Evolutionary conservation across 768 basidiomycete genomes (phyloP).

Genomic region (Infundibulicybe gibba): DNA sequence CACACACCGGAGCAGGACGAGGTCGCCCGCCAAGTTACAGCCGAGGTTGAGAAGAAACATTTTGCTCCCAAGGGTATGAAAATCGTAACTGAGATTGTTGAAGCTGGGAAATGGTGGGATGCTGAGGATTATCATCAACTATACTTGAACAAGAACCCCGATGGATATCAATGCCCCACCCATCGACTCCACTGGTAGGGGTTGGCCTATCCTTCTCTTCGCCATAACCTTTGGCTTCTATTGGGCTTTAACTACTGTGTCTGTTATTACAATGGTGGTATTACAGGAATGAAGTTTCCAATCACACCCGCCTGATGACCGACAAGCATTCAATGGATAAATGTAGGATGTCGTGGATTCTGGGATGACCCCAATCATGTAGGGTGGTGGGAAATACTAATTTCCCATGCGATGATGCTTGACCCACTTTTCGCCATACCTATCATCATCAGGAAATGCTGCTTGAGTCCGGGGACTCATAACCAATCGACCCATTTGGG

Average conservation of each 20-base stretch:
- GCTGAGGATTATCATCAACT: constrained; percentile 85
- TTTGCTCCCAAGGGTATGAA: constrained; percentile 68
- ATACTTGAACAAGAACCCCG: constrained; percentile 80
- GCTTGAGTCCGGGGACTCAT: constrained; percentile 36
- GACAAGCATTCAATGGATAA: too few species aligned
- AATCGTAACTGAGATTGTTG: constrained; percentile 75
- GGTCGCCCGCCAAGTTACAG: constrained; percentile 73
- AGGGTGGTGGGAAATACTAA: too few species aligned
- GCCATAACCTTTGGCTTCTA: too few species aligned
- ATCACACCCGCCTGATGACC: too few species aligned
- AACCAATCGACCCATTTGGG: constrained; percentile 31
- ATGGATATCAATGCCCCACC: constrained; percentile 89
- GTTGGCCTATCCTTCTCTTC: too few species aligned
- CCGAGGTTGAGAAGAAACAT: constrained; percentile 80
- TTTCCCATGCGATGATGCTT: constrained; percentile 6
- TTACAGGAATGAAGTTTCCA: too few species aligned
- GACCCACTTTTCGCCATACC: constrained; percentile 30
- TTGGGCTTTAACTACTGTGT: too few species aligned
- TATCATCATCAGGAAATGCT: constrained; percentile 47
- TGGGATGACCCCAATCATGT: too few species aligned
- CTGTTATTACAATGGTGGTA: too few species aligned
- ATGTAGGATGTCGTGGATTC: not conserved
- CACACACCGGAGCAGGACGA: constrained; percentile 66
- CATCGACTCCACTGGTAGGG: constrained; percentile 81
- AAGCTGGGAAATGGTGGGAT: constrained; percentile 75